A percentile compares a stretch with the other conserved stretches of the same genome.
Conservation (phyloP, 129 eudicot genomes). For the Flaveria trinervia region DNA sequence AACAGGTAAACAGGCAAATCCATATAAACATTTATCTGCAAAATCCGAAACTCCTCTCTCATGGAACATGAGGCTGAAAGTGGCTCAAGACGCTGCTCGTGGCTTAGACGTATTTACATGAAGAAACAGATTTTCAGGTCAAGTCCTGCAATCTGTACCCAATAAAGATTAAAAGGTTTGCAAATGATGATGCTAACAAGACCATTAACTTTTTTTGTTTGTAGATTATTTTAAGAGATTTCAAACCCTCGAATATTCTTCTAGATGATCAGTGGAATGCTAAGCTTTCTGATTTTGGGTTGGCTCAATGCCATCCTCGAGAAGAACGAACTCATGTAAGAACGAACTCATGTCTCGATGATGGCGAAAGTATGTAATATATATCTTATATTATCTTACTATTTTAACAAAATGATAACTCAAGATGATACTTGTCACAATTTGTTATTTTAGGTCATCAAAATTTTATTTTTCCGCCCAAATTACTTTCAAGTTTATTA, state of each 20-base stretch:
- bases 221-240: conserved; percentile 84
- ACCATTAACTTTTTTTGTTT: background rate
- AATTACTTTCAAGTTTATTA: no score
- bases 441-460: no score
- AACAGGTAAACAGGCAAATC: no score
- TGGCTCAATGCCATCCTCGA: conserved; percentile 36
- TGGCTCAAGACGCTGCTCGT: conserved; percentile 83
- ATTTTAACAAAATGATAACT: no score
- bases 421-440: no score
- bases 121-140: conserved; percentile 69
- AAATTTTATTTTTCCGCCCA: no score
- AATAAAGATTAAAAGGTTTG: no score
- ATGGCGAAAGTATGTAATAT: no score
- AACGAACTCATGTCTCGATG: no score
- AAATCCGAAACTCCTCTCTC: conserved; percentile 54
- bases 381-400: no score
- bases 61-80: conserved; percentile 80
- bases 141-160: background rate
- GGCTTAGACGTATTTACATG: conserved; percentile 68
- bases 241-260: conserved; percentile 84
- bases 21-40: conserved; percentile 54
- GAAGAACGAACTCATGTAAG: no score
- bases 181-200: background rate
- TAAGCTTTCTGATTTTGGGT: conserved; percentile 85
- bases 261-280: conserved; percentile 86